These are phyloP conservation scores for Quercus suber DNA, from an alignment of 306 rosid species.

Conservation along the genomic window DNA sequence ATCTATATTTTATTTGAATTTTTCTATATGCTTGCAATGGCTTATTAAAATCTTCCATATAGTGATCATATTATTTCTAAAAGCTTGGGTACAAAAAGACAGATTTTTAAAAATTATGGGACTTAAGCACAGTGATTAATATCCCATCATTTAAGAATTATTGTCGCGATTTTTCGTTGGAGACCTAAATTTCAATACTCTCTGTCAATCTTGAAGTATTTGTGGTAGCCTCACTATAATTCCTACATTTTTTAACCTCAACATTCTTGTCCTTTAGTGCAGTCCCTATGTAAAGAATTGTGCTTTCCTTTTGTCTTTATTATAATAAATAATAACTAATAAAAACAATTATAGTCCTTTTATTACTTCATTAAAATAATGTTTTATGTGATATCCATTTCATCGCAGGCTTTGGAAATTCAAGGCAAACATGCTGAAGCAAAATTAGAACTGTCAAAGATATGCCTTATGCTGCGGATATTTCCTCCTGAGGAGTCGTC, in stretches of 20 bases:
- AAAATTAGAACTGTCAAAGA: constrained; percentile 68
- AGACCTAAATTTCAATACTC: neutral
- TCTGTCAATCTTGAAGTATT: neutral
- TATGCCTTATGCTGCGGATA: constrained; percentile 61
- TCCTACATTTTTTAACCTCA: neutral
- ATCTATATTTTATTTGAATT: neutral
- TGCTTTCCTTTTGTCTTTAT: neutral
- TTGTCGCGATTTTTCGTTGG: neutral
- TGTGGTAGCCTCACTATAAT: neutral
- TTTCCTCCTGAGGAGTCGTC: constrained; percentile 93
- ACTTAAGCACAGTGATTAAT: neutral
- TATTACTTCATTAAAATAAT: neutral
- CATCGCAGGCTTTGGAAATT: constrained; percentile 74
- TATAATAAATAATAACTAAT: neutral
- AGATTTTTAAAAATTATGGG: neutral
- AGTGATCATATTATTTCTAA: neutral
- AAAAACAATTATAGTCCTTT: neutral
- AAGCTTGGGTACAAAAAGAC: neutral
- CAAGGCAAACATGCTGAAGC: constrained; percentile 79
- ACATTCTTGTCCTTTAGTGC: neutral
- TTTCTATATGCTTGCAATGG: neutral
- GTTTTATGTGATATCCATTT: neutral
- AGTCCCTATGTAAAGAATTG: neutral
- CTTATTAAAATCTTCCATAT: neutral
- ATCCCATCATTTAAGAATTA: neutral